Evolutionary conservation across 768 basidiomycete genomes (phyloP).

Genomic region (Rhodotorula diobovata): DNA sequence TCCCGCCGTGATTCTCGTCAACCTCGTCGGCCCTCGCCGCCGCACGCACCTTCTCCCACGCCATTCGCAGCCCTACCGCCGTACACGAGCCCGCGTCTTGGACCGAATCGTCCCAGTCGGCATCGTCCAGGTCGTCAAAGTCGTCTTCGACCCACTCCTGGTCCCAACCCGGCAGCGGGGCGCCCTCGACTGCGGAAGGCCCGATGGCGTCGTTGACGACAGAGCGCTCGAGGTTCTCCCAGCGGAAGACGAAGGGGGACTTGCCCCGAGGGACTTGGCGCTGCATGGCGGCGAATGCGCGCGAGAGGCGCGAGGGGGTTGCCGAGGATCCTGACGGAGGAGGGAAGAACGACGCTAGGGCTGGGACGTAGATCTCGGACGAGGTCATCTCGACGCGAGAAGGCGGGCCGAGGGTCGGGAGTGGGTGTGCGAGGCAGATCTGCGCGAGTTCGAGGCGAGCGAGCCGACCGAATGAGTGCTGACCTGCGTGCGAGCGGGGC

Average conservation of each 20-base stretch:
- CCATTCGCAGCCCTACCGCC: no score
- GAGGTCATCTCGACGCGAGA: slow-evolving; percentile 22
- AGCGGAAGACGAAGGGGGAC: background rate
- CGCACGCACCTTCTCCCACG: no score
- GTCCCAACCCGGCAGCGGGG: no score
- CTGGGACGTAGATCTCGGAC: slow-evolving; percentile 11
- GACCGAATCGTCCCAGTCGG: no score
- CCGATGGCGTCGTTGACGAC: background rate
- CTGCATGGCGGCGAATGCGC: background rate
- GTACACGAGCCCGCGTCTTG: no score
- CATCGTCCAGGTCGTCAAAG: no score
- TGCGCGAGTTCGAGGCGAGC: background rate
- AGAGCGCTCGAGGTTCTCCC: slow-evolving; percentile 14
- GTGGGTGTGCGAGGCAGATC: slow-evolving; percentile 14
- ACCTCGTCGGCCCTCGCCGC: no score
- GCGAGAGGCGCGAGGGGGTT: background rate
- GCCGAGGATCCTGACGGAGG: background rate
- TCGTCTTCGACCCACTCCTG: no score
- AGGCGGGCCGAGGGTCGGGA: background rate
- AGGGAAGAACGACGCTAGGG: background rate
- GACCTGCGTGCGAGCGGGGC: background rate
- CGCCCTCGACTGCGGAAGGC: background rate
- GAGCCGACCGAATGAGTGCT: no score
- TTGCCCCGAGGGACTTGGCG: background rate
- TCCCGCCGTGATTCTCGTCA: no score